Conservation (phyloP, 768 basidiomycete genomes). For the Filobasidium floriforme region DNA sequence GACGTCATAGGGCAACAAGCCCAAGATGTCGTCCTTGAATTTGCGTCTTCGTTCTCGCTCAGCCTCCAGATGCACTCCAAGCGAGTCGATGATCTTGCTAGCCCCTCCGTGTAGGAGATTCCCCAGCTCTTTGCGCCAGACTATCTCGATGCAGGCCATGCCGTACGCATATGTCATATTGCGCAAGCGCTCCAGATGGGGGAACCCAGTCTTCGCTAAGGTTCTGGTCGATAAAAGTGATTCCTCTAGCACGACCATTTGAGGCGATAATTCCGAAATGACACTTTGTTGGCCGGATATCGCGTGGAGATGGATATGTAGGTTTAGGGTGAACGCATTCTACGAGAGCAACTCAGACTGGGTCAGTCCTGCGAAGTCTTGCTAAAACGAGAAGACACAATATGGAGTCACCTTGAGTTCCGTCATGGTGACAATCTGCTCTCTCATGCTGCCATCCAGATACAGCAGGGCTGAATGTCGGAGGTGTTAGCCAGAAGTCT, state of each 20-base stretch:
- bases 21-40: slow-evolving; percentile 76
- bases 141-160: slow-evolving; percentile 81
- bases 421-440: slow-evolving; percentile 34
- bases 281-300: slow-evolving; percentile 76
- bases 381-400: neutral
- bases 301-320: slow-evolving; percentile 58
- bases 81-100: slow-evolving; percentile 69
- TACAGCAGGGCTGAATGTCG: neutral
- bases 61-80: slow-evolving; percentile 71
- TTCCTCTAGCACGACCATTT: slow-evolving; percentile 59
- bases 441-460: slow-evolving; percentile 36
- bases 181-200: slow-evolving; percentile 83
- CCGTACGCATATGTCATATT: slow-evolving; percentile 87
- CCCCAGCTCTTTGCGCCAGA: slow-evolving; percentile 84
- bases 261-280: slow-evolving; percentile 63
- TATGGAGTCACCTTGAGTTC: slow-evolving; percentile 33
- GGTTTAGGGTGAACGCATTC: slow-evolving; percentile 47
- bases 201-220: slow-evolving; percentile 58
- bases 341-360: slow-evolving; percentile 11
- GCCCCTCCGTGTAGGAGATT: slow-evolving; percentile 74
- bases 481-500: neutral
- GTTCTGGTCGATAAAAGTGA: slow-evolving; percentile 50
- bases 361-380: too few relatives aligned
- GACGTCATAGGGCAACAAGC: slow-evolving; percentile 78
- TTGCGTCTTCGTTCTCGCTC: slow-evolving; percentile 76